phyloP scores from a whole-genome alignment of 2,329 filamentous ascomycete genomes.

The Ophiosphaerella herpotricha region DNA sequence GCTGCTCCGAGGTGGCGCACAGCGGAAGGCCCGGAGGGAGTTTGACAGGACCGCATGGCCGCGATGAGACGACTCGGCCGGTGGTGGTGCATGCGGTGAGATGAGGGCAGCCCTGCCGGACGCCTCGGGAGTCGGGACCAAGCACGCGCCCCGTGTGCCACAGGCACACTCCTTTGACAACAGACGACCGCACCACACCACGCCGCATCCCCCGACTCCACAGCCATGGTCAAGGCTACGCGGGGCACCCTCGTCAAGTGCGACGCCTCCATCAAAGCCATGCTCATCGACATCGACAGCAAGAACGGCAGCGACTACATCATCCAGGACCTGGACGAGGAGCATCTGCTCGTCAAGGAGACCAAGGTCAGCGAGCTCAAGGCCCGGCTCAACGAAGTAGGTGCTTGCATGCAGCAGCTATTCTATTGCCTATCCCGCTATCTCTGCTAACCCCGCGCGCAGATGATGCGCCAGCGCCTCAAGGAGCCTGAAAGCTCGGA shows the following conservation, averaged over 20 bases:
- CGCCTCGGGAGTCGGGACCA: constrained; percentile 18
- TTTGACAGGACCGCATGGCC: neutral
- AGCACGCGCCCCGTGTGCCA: constrained; percentile 1
- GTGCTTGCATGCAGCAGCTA: constrained; percentile 3
- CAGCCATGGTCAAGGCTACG: constrained; percentile 61
- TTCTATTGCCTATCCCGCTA: neutral
- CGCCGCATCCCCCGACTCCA: constrained; percentile 21
- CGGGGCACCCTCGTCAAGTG: constrained; percentile 77
- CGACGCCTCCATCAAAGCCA: constrained; percentile 86
- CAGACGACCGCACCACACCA: neutral
- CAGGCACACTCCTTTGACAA: neutral
- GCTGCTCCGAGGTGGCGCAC: neutral
- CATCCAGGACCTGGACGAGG: constrained; percentile 79
- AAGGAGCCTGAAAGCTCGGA: constrained; percentile 45
- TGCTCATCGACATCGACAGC: constrained; percentile 77
- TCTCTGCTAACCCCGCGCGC: constrained; percentile 6
- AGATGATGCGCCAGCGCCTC: constrained; percentile 45
- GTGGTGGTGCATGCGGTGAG: neutral
- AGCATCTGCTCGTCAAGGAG: constrained; percentile 75
- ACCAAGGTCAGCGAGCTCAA: constrained; percentile 72
- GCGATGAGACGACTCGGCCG: neutral
- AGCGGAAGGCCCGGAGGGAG: neutral
- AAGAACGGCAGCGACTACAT: constrained; percentile 71
- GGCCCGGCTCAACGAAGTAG: constrained; percentile 68
- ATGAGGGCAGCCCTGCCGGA: constrained; percentile 1